Base-by-base conservation (phyloP, 805 yeast genomes). In the Nakazawaea ishiwadae region DNA sequence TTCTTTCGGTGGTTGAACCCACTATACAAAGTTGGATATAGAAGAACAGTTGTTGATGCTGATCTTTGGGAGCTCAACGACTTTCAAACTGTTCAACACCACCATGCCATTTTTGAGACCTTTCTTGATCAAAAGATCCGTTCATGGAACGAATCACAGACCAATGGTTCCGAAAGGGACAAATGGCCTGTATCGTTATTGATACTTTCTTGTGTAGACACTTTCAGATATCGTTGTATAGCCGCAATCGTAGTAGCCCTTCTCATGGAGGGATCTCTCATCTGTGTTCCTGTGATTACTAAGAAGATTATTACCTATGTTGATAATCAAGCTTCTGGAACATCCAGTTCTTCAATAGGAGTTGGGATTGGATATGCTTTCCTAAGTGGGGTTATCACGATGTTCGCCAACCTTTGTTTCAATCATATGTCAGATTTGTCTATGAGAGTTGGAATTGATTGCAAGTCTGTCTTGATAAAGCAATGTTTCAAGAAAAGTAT, bases 1-100 rank as follows among this genome's bases (percentile, higher is more conserved):
- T 72, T 75, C 47, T 72, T 79, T 53, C 69, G 78, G 73, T 81
- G 86, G 86, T 60, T 80, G 20, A 44, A 58, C 17, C 84, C 84
- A 1, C 48, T 80, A 17, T 59, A 80, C 65, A 60, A 59, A 16
- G 68, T 71, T 11, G 86, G 87, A 12, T 80, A 80, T 54, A 77
- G 73, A 53, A 65, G 87, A 49, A 77, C 84, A 1, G 61, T 80
- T 40, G 73, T 70, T 34, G 75, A 80, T 4, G 66, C 69, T 36
- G 86, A 80, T 57, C 54, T 80, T 45, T 79, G 53, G 48, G 53
- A 56, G 31, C 54, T 69, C 49, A 65, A 63, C 16, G 55, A 57
- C 5, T 56, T 55, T 30, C 54, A 62, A 55, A 47, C 61, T 14
- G 62, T 68, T 24, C 10, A 23, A 10, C 10, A 23, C 10, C 10